Conservation (phyloP, 148 eudicot species). For the Spergularia bocconei region DNA sequence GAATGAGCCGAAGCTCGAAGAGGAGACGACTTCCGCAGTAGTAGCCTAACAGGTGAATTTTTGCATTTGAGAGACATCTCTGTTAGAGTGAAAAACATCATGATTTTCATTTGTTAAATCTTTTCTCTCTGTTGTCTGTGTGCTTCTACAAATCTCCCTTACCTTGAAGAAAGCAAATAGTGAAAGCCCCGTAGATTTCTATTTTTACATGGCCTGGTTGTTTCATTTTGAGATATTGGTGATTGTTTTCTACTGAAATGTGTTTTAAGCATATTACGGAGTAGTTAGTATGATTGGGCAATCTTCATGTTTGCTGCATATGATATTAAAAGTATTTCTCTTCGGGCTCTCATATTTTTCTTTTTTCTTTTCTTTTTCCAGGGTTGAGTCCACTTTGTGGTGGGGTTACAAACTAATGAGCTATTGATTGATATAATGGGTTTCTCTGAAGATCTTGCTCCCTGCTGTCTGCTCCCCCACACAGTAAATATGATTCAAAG, state of each 20-base stretch:
- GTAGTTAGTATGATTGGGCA: not conserved
- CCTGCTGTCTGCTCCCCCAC: conserved; percentile 24
- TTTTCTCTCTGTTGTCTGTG: not conserved
- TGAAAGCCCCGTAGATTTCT: not conserved
- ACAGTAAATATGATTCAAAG: conserved; percentile 18
- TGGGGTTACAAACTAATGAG: conserved; percentile 8
- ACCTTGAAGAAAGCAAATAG: too few relatives aligned
- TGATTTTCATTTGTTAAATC: not conserved
- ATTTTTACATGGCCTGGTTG: not conserved
- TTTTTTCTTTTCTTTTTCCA: not conserved
- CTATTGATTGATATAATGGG: not conserved
- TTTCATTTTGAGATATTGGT: not conserved
- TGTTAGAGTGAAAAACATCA: not conserved
- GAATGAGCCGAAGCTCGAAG: conserved; percentile 24
- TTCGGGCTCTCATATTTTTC: not conserved
- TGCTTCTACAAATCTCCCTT: too few relatives aligned
- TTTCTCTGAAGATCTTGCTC: not conserved
- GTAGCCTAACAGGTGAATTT: conserved; percentile 25
- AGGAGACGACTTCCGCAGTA: conserved; percentile 21
- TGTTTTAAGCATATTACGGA: too few relatives aligned
- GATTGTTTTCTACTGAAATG: not conserved
- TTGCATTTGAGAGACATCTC: not conserved
- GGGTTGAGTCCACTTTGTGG: conserved; percentile 10
- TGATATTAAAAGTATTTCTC: not conserved
- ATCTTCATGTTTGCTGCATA: not conserved